Percentiles rank a stretch among this genome's conserved stretches.
phyloP scores from a whole-genome alignment of 148 eudicot species.

The Persicaria maculosa region DNA sequence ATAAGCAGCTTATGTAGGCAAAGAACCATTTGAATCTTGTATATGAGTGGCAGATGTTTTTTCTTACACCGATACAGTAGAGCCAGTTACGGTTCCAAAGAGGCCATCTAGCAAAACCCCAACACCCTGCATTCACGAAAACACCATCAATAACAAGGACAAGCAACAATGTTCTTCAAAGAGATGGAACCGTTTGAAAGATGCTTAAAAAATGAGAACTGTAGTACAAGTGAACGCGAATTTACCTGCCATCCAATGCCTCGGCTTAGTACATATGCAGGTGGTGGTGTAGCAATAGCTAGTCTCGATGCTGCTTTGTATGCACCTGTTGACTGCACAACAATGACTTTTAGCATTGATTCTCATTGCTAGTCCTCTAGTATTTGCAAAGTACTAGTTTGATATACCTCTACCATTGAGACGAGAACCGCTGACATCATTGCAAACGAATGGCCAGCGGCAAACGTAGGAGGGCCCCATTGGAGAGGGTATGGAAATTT shows the following conservation, averaged over 20 bases:
- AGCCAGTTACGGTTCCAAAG: constrained; percentile 84
- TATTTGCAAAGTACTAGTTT: not conserved
- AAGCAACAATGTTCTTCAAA: not conserved
- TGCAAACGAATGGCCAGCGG: constrained; percentile 87
- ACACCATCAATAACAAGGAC: not conserved
- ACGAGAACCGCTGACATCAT: constrained; percentile 99
- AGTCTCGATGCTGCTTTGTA: constrained; percentile 97
- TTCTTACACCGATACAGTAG: constrained; percentile 94
- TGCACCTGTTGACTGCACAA: constrained; percentile 86
- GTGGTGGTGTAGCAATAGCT: constrained; percentile 99
- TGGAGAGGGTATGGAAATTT: constrained; percentile 95
- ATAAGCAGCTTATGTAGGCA: not conserved
- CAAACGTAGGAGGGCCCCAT: constrained; percentile 98
- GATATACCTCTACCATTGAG: constrained; percentile 89
- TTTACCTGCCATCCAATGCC: constrained; percentile 99
- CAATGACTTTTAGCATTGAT: not conserved
- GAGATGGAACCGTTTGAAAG: too few species aligned
- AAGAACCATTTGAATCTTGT: not conserved
- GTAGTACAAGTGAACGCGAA: not conserved
- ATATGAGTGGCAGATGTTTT: not conserved
- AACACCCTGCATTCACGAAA: constrained; percentile 48
- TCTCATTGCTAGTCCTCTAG: not conserved
- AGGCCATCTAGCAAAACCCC: constrained; percentile 89
- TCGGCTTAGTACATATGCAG: constrained; percentile 95
- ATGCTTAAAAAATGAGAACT: not conserved